Base-by-base conservation (phyloP, 495 filamentous ascomycete genomes). In the Penicillium cosmopolitanum region DNA sequence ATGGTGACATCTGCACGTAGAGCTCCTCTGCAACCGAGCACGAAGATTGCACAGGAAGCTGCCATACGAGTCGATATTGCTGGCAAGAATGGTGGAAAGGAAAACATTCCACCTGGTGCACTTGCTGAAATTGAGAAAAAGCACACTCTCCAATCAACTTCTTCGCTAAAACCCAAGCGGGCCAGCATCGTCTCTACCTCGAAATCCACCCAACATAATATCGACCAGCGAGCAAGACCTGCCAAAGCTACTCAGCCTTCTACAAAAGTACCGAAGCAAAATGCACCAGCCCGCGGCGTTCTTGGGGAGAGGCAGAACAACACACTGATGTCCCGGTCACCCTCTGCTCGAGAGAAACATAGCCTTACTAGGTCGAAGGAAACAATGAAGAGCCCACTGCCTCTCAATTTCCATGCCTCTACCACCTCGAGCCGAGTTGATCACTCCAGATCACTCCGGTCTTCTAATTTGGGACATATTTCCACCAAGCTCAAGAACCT, bases 31-130 rank as follows among this genome's bases (percentile, higher is more conserved):
- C 76, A 77, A 47, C 69, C 69, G 36, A 76, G 67, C 33, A 46
- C 59, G 2, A 73, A 70, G 11, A 46, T 72, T 50, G 23, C 58
- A 5, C 80, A 80, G 58, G 71, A 76, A 50, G 47, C 58, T 47
- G 61, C 51, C 10, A 57, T 58, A 13, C 58, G 60, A 10, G 42
- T 62, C n/a, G 77, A 83, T 57, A 54, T 76, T 25, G 54, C 67
- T 58, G 79, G 76, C 15, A 74, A 69, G 51, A 76, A 76, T 57
- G 73, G 74, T 0, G 80, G 79, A 35, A 83, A 83, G 38, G 80
- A 82, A 55, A 83, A 81, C 16, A 66, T 79, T 2, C 78, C 78
- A 4, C 78, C 77, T 5, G 78, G 77, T 2, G 50, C 56, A 36
- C 5, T 67, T 1, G 18, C 53, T 13, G 58, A 62, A 5, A 21